Conservation (phyloP, 2,329 filamentous ascomycete species). For the Pleomassaria siparia region DNA sequence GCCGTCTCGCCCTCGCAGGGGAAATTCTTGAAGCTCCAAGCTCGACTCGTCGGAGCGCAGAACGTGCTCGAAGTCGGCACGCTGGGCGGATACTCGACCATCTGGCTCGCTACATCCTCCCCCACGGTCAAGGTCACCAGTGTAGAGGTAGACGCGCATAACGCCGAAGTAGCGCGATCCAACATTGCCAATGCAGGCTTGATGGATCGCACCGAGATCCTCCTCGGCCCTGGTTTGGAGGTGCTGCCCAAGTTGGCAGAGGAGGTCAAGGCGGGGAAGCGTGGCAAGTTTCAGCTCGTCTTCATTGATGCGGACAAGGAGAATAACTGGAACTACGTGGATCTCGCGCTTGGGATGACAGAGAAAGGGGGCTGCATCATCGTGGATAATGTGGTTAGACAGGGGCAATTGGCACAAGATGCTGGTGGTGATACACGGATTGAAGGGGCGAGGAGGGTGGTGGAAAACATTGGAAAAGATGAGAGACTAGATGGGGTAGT, state of each 20-base stretch:
- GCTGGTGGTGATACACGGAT: constrained; percentile 26
- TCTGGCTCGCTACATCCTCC: constrained; percentile 52
- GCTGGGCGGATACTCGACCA: constrained; percentile 56
- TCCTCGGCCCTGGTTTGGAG: constrained; percentile 50
- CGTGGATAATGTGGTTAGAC: constrained; percentile 55
- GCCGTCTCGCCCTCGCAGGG: constrained; percentile 37
- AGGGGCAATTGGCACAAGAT: constrained; percentile 40
- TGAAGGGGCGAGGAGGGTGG: constrained; percentile 39
- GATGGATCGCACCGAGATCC: constrained; percentile 47
- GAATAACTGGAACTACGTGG: constrained; percentile 54
- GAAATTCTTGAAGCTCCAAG: constrained; percentile 39
- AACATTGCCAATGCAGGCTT: constrained; percentile 49
- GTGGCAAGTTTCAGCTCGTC: constrained; percentile 51
- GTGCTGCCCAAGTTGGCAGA: constrained; percentile 44
- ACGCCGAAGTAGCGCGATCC: constrained; percentile 50
- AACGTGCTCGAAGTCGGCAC: constrained; percentile 57
- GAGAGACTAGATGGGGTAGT: constrained; percentile 46
- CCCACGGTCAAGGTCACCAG: constrained; percentile 49
- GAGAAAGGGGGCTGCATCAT: constrained; percentile 47
- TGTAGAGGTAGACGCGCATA: constrained; percentile 53
- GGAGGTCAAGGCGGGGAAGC: constrained; percentile 44
- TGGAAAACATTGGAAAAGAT: constrained; percentile 49
- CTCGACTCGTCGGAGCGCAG: constrained; percentile 28
- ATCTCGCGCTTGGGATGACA: constrained; percentile 47
- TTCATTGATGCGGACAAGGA: constrained; percentile 58